Conservation (phyloP, 2,329 filamentous ascomycete species). For the Talaromyces marneffei region DNA sequence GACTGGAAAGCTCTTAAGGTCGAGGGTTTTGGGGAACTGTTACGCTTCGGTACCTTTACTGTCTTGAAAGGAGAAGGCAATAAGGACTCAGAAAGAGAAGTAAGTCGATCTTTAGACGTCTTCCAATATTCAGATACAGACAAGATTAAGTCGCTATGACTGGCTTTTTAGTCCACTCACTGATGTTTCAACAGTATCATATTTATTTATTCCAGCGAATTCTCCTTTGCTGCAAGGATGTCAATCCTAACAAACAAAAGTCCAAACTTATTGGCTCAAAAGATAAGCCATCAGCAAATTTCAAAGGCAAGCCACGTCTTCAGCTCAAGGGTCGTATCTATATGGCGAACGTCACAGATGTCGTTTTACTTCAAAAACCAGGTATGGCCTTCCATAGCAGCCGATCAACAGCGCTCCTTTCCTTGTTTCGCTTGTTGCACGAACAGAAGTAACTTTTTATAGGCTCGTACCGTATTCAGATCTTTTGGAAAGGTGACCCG, state of each 20-base stretch:
- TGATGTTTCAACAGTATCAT: constrained; percentile 62
- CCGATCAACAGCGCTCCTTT: neutral
- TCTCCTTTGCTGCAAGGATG: constrained; percentile 92
- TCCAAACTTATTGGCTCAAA: constrained; percentile 57
- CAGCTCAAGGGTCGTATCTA: constrained; percentile 97
- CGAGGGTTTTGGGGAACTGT: constrained; percentile 81
- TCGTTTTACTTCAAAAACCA: constrained; percentile 80
- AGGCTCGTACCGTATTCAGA: constrained; percentile 93
- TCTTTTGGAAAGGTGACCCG: constrained; percentile 97
- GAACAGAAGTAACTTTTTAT: constrained; percentile 2
- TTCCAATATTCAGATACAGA: neutral
- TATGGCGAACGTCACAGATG: constrained; percentile 97
- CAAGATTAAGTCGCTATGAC: neutral
- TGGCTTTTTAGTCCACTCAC: constrained; percentile 14
- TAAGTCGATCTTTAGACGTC: constrained; percentile 37
- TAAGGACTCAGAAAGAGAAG: constrained; percentile 87
- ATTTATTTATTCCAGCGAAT: constrained; percentile 97
- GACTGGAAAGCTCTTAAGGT: constrained; percentile 95
- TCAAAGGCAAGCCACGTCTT: constrained; percentile 67
- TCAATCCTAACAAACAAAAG: constrained; percentile 75
- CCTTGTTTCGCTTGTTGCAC: neutral
- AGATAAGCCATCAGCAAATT: constrained; percentile 64
- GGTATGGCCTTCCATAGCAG: constrained; percentile 50
- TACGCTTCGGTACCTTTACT: constrained; percentile 84
- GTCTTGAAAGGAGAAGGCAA: constrained; percentile 72